Base-by-base conservation (phyloP, 352 stramenopile genomes). In the Phytophthora macrochlamydospora region DNA sequence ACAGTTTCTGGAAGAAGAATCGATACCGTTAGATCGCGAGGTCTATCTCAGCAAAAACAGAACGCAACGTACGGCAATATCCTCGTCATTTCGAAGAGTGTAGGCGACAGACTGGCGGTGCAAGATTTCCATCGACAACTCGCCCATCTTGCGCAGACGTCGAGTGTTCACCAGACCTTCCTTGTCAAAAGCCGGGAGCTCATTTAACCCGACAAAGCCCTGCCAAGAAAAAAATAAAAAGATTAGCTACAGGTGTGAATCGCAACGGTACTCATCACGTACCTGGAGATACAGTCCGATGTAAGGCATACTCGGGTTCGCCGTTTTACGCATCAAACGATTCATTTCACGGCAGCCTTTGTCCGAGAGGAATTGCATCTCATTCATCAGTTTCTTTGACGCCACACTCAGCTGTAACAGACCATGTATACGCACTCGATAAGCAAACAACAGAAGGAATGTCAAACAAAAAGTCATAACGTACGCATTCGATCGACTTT, bases 321-420 rank as follows among this genome's bases (percentile, higher is more conserved):
- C 53, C 6, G 81, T 75, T 44, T 81, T 86, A 51, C 85, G 81
- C 87, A 96, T 96, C n/a, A 91, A 56, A 14, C 80, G 81, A 60
- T 95, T 96, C 69, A 96, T 91, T 49, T 95, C 89, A 31, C 89
- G 88, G 50, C 86, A 93, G 0, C 86, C 86, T 46, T 93, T 92
- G 61, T 94, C 85, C 0, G 83, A 93, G 12, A 94, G 76, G 24
- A 87, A 44, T 62, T 93, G 83, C 84, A 95, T 89, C 31, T 90
- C 73, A 48, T 90, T 91, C 46, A 94, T 78, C 12, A 85, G 63
- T 56, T 90, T 91, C 71, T 90, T 93, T 2, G 73, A 81, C n/a
- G 75, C 50, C 3, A 76, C 65, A 9, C 71, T 77, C 50, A 94
- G 56, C 86, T 95, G 56, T 35, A 68, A 56, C 40, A 31, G 18